Base-by-base conservation (phyloP, 768 basidiomycete genomes). In the Tremella fuciformis region DNA sequence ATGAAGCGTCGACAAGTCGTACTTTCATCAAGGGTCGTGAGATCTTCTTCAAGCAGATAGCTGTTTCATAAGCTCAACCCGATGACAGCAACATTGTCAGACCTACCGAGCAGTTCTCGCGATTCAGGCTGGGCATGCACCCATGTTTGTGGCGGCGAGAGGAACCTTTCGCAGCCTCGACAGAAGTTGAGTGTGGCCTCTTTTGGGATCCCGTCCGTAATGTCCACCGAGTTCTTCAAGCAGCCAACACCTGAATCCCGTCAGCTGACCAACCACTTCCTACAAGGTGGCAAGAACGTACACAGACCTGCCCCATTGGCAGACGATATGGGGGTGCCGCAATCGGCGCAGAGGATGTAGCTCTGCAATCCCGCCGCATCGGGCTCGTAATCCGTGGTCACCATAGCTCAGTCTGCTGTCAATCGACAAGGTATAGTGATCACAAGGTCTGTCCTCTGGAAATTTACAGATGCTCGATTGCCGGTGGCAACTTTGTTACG, bases 1-100 rank as follows among this genome's bases (percentile, higher is more conserved):
- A 98, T 63, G 91, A 89, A 1, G 96, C 96, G 62, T 98, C 94
- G n/a, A 96, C 93, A 42, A 99, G 79, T 50, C 94, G 88, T 24
- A 98, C 91, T 81, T 91, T 93, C 69, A 85, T 87, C 21, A 98
- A 81, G 1, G 74, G 74, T 61, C 71, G 55, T 8, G 73, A 64
- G 50, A 98, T 84, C 77, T 93, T 94, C 75, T 89, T 90, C 58
- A 99, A 79, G 77, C 96, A 98, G 57, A 98, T 86, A 2, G 94
- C 89, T 75, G 56, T 50, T n/a, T 13, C 21, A n/a, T 50, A 8
- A 29, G 19, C 49, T 29, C n/a, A n/a, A n/a, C n/a, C 26, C n/a
- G 25, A 4, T 18, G 7, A 21, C n/a, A 29, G 21, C 18, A 18
- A 21, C 24, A 41, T 8, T 11, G 44, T n/a, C 13, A 34, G 21